Evolutionary conservation across 148 eudicot species (phyloP), one percentile per base, ranked within the genome.

Genomic region (Rhododendron ovatum): DNA sequence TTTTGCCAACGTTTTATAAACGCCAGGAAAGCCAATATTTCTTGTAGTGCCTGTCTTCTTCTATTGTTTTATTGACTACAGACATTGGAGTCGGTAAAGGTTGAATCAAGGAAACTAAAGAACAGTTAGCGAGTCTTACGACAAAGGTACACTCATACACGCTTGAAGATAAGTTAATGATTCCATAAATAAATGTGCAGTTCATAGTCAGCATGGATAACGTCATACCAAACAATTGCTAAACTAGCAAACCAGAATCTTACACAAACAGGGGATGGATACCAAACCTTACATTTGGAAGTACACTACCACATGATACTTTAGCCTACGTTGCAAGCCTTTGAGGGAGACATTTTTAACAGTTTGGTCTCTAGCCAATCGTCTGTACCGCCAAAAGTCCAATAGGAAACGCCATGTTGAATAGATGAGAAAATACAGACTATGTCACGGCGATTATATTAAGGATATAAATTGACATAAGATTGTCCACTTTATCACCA

Each of bases 71-170:
- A 65, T 89, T 94, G 59, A 95, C 91, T 30, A 95, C 93, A 67
- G 93, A 92, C 82, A 91, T 71, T 84, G 98, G 94, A 85, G 97
- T 86, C 7, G 93, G 99, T 96, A 84, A 88, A 67, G 78, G 17
- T 50, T 14, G 61, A 86, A 96, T 95, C 87, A 96, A 94, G 98
- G 96, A 84, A 85, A 81, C 81, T 82, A 73, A 65, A 81, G 76
- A 59, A 81, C 3, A 43, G 35, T 28, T n/a, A 71, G 14, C 28
- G 11, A 41, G 53, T 13, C 45, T 26, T 8, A 84, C 2, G 28
- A 45, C 0, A 12, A 88, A 30, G 30, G 30, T 30, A 30, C 30
- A 30, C 0, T 30, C 30, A 30, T 30, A 30, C 30, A 30, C 0
- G 30, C 30, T 30, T 30, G 30, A 30, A 30, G 30, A 30, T 30